Percentiles rank a stretch among this genome's conserved stretches.
phyloP scores from a whole-genome alignment of 129 eudicot genomes.

The Kitagawia praeruptora region DNA sequence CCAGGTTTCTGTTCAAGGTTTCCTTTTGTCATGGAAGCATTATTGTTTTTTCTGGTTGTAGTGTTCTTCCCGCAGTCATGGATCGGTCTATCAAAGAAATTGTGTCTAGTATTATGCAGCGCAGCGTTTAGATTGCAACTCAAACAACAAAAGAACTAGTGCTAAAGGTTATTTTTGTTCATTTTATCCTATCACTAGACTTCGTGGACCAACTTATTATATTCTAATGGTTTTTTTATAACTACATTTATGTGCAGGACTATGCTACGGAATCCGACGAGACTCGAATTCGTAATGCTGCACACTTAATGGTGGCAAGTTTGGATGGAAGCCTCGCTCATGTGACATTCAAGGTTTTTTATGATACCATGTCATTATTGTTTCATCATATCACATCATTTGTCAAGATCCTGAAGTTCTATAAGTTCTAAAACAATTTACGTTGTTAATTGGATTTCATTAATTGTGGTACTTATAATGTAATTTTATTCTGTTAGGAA shows the following conservation, averaged over 20 bases:
- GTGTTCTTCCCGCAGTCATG: slow-evolving; percentile 78
- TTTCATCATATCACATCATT: not conserved
- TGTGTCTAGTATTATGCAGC: slow-evolving; percentile 70
- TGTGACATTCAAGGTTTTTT: slow-evolving; percentile 65
- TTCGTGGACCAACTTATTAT: not conserved
- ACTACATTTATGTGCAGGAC: slow-evolving; percentile 40
- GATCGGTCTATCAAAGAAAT: slow-evolving; percentile 90
- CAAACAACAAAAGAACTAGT: slow-evolving; percentile 98
- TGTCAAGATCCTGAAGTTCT: not conserved
- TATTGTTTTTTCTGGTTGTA: slow-evolving; percentile 23
- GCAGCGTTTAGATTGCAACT: slow-evolving; percentile 85
- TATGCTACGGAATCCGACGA: slow-evolving; percentile 96
- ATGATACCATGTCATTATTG: not conserved
- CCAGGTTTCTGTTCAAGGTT: slow-evolving; percentile 62
- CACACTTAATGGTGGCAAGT: slow-evolving; percentile 97
- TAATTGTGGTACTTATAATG: not conserved
- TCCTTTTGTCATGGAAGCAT: not conserved
- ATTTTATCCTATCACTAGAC: not conserved
- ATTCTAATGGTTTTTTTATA: not conserved
- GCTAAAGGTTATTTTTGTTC: slow-evolving; percentile 46
- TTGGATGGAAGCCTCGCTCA: slow-evolving; percentile 96
- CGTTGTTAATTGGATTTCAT: not conserved
- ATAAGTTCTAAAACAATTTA: not conserved
- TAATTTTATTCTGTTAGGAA: slow-evolving; percentile 28
- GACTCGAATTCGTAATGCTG: slow-evolving; percentile 83